Evolutionary conservation across 352 stramenopile genomes (phyloP).

Genomic region (Phytophthora macrochlamydospora): DNA sequence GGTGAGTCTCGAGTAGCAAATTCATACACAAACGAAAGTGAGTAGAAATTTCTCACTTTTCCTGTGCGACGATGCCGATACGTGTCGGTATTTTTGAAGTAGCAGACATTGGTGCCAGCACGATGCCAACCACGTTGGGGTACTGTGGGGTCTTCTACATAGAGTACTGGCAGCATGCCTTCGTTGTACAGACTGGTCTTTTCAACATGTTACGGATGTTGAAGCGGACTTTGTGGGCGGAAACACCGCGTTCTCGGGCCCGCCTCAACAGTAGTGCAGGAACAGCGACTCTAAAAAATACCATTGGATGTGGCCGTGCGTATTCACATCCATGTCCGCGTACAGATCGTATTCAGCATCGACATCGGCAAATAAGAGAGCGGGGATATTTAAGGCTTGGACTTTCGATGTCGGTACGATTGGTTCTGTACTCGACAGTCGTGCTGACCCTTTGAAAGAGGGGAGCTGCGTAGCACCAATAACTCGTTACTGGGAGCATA

Average conservation of each 20-base stretch:
- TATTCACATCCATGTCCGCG: conserved; percentile 73
- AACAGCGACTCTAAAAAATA: conserved; percentile 82
- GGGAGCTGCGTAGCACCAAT: conserved; percentile 14
- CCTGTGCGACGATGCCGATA: conserved; percentile 63
- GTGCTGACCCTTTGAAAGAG: conserved; percentile 3
- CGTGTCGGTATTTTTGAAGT: conserved; percentile 79
- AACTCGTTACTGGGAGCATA: conserved; percentile 58
- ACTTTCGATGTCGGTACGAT: not conserved
- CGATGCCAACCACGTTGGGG: conserved; percentile 68
- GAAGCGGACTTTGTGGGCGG: conserved; percentile 63
- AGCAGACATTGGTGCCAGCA: conserved; percentile 77
- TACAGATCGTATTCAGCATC: conserved; percentile 81
- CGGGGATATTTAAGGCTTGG: conserved; percentile 30
- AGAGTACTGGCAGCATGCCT: conserved; percentile 86
- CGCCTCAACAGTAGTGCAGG: conserved; percentile 18
- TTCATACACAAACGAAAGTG: conserved; percentile 81
- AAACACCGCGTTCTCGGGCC: conserved; percentile 20
- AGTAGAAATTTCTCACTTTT: conserved; percentile 65
- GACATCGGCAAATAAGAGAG: conserved; percentile 60
- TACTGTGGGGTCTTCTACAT: conserved; percentile 35
- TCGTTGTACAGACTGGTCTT: conserved; percentile 86
- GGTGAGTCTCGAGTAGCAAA: conserved; percentile 27
- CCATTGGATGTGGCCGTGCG: conserved; percentile 87
- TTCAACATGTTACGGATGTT: conserved; percentile 91
- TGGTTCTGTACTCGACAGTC: conserved; percentile 10